Conservation (phyloP, 495 filamentous ascomycete genomes). For the Darksidea phi region DNA sequence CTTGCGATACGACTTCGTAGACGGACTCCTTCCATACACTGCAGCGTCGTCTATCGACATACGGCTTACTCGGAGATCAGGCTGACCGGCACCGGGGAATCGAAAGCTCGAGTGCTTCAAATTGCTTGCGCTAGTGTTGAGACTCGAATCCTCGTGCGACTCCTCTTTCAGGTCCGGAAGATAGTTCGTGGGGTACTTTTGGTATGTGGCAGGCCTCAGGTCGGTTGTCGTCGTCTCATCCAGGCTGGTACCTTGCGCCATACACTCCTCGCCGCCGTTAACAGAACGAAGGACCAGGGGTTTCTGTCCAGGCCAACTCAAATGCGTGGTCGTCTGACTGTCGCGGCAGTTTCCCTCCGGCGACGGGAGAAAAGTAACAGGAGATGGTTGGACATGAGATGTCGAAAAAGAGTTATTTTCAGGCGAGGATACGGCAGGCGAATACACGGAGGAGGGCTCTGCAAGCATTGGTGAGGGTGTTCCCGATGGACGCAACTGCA, state of each 20-base stretch:
- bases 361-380: background rate
- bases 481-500: constrained; percentile 17
- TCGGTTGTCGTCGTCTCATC: constrained; percentile 32
- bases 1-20: constrained; percentile 11
- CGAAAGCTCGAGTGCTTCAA: constrained; percentile 32
- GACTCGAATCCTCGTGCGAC: constrained; percentile 41
- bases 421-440: constrained; percentile 3
- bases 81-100: constrained; percentile 28
- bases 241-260: background rate
- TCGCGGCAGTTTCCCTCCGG: constrained; percentile 16
- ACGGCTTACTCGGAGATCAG: constrained; percentile 1
- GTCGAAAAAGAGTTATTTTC: constrained; percentile 8
- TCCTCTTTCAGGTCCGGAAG: constrained; percentile 45
- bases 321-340: constrained; percentile 31
- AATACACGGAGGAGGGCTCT: constrained; percentile 16
- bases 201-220: constrained; percentile 20
- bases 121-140: constrained; percentile 39
- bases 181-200: constrained; percentile 33
- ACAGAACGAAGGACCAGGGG: background rate
- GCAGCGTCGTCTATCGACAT: constrained; percentile 15
- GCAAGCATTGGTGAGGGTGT: constrained; percentile 13
- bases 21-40: constrained; percentile 28
- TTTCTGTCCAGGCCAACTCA: constrained; percentile 27
- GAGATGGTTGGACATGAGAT: constrained; percentile 9
- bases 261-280: background rate